Evolutionary conservation across 2,329 filamentous ascomycete genomes (phyloP).

Genomic region (Emmonsiellopsis sp.): DNA sequence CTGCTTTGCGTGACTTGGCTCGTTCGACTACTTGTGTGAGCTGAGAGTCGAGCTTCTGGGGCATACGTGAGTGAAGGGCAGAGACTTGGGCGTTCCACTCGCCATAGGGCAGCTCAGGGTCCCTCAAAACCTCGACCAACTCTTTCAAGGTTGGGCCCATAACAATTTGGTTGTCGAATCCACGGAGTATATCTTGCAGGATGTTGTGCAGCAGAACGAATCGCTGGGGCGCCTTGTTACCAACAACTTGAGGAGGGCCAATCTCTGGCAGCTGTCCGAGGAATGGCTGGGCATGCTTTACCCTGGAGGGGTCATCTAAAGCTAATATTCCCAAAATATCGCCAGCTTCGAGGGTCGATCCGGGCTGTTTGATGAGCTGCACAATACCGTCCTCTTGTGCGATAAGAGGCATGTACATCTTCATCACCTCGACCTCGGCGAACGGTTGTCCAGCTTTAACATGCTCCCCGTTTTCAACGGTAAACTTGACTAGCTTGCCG

Average conservation of each 20-base stretch:
- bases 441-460: constrained; percentile 86
- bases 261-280: constrained; percentile 80
- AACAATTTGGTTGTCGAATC: constrained; percentile 95
- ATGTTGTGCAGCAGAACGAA: constrained; percentile 70
- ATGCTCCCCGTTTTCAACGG: constrained; percentile 89
- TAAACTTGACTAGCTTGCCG: constrained; percentile 96
- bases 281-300: constrained; percentile 95
- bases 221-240: constrained; percentile 82
- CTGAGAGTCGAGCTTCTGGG: constrained; percentile 75
- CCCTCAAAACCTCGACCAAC: constrained; percentile 79
- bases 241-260: constrained; percentile 76
- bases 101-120: constrained; percentile 86
- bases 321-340: constrained; percentile 97
- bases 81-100: constrained; percentile 96
- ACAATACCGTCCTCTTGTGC: constrained; percentile 93
- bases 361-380: constrained; percentile 97
- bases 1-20: constrained; percentile 63
- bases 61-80: constrained; percentile 94
- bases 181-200: constrained; percentile 77
- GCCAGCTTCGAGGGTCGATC: constrained; percentile 92
- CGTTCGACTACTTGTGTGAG: constrained; percentile 82
- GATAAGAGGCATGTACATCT: constrained; percentile 99
- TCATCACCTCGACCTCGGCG: constrained; percentile 99
- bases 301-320: constrained; percentile 86
- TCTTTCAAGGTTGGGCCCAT: constrained; percentile 82